Evolutionary conservation across 805 yeast species (phyloP), one percentile per base, ranked within the genome.

Genomic region (Wickerhamiella alocasiicola): DNA sequence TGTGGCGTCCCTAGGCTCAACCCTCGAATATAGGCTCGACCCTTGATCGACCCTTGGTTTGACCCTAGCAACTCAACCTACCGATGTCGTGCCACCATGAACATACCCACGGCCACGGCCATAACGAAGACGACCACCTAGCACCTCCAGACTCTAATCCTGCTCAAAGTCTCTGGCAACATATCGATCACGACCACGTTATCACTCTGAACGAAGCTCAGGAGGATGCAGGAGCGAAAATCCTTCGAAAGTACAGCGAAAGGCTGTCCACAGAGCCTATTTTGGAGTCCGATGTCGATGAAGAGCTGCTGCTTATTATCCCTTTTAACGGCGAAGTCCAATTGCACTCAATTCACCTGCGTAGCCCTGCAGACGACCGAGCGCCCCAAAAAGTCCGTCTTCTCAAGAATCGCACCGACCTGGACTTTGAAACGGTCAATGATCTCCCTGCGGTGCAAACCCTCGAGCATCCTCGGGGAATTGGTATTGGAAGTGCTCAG

Each of bases 271-370:
- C 65, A 46, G 45, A 74, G 63, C 47, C 61, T 27, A 51, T 60
- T 63, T 54, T 76, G 34, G 62, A 72, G 58, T 72, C 81, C 1
- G 95, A 87, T 55, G 75, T 81, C 2, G 97, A 88, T 53, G 73
- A 78, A 44, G 95, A 88, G 55, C 48, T 87, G 49, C 70, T 87
- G 24, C 49, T 88, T 24, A 71, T 74, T 40, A 71, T 88, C 21
- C 96, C 95, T 21, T 88, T 88, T 52, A 75, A 78, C 9, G 81
- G 80, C 1, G 63, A 71, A 18, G 84, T 81, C 30, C 82, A 78
- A 54, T 59, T 88, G 26, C 81, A 73, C 54, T 80, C 94, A 2
- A 49, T 88, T 1, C 71, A 81, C 2, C 46, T 88, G 9, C 67
- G 95, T 48, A 70, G 85, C 0, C 66, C 74, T 42, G 76, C 75